Evolutionary conservation across 106 monocot species (phyloP), one percentile per base, ranked within the genome.

Genomic region (Chionographis japonica): DNA sequence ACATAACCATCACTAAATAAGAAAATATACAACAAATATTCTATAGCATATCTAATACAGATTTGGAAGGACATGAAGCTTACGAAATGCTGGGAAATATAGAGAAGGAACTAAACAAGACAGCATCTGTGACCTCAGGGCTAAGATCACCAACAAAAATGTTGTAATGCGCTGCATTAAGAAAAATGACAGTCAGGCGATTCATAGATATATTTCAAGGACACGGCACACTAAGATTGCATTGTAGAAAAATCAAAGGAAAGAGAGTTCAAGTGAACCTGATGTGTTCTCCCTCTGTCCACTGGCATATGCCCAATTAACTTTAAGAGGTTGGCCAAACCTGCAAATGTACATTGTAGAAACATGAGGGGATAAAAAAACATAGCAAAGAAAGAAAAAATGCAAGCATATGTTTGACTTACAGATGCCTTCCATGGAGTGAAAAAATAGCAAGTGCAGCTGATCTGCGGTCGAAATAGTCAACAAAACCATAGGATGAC

Each of bases 271-370:
- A 59, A 49, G 19, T 18, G 10, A 60, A 92, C 92, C 85, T 74
- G 92, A 85, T 53, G 92, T 92, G 49, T 88, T 88, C 71, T 92
- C 88, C 69, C 92, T 83, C 67, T 92, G 92, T 18, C 69, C 75
- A 78, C 85, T 92, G 5, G 92, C 83, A 85, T 82, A 88, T 56
- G 92, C 92, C 92, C 92, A 92, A 66, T 92, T 92, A 63, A 92
- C 92, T 72, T 88, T 85, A 18, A 92, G 88, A 58, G 88, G 80
- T 65, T 92, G 92, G 5, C 92, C 88, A 85, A 92, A 88, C 66
- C 87, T 87, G 77, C 52, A 73, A 72, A 56, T 13, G 19, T 62
- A 42, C 20, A 73, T 43, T 20, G 4, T 39, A 12, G 62, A 15
- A n/a, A 15, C 3, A 27, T 17, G 16, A 55, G 10, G 16, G 50